Evolutionary conservation across 176 grass and related monocot genomes (phyloP).

Genomic region (Phyllostachys edulis): DNA sequence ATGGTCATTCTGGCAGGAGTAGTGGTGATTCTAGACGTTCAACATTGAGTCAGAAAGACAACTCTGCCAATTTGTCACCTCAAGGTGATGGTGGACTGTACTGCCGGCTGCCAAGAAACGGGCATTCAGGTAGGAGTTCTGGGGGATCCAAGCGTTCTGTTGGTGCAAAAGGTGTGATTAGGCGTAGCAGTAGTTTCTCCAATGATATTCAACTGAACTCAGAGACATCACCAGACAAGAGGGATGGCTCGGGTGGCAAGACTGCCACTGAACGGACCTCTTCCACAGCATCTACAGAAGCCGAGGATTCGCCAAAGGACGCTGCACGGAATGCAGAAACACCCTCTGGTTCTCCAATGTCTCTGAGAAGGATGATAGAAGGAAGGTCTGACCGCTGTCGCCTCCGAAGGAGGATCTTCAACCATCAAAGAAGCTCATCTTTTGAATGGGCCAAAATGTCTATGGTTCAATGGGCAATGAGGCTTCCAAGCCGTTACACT

Average conservation of each 20-base stretch:
- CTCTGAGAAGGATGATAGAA: constrained; percentile 54
- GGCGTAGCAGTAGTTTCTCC: constrained; percentile 49
- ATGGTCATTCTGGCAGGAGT: constrained; percentile 42
- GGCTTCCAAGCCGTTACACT: constrained; percentile 50
- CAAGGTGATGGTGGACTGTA: constrained; percentile 34
- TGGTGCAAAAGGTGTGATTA: constrained; percentile 29
- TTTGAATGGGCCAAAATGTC: constrained; percentile 69
- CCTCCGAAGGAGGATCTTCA: constrained; percentile 60
- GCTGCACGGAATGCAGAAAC: constrained; percentile 30
- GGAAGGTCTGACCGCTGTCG: constrained; percentile 43
- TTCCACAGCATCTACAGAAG: constrained; percentile 22
- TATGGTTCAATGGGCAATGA: constrained; percentile 81
- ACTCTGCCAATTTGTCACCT: not conserved
- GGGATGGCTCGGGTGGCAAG: constrained; percentile 34
- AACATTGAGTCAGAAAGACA: constrained; percentile 18
- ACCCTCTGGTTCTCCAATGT: constrained; percentile 34
- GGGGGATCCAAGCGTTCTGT: constrained; percentile 38
- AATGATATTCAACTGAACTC: constrained; percentile 36
- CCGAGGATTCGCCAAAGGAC: constrained; percentile 13
- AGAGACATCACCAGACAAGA: constrained; percentile 35
- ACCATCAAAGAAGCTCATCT: constrained; percentile 60
- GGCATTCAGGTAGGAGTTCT: constrained; percentile 25
- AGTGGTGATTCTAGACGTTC: constrained; percentile 42
- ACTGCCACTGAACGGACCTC: constrained; percentile 18
- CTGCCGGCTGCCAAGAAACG: constrained; percentile 28